Evolutionary conservation across 805 yeast genomes (phyloP).

Genomic region (Ogataea populi-albae): DNA sequence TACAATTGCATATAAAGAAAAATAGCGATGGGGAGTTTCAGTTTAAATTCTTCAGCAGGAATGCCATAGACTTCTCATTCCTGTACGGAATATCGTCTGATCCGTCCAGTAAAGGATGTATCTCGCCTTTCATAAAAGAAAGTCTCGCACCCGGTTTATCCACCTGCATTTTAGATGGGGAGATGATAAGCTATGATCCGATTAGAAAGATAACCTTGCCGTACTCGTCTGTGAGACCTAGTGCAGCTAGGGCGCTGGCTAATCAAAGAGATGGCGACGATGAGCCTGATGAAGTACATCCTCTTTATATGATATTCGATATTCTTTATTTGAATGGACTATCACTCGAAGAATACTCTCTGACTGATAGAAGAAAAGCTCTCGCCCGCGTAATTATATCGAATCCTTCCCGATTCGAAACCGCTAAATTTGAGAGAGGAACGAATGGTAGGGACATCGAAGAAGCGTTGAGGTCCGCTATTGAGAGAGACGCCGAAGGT

Average conservation of each 20-base stretch:
- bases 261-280: constrained; percentile 21
- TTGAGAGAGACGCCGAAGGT: constrained; percentile 73
- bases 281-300: constrained; percentile 33
- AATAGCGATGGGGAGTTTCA: constrained; percentile 30
- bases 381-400: constrained; percentile 42
- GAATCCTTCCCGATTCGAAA: constrained; percentile 49
- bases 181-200: constrained; percentile 86
- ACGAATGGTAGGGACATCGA: constrained; percentile 51
- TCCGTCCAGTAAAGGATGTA: constrained; percentile 23
- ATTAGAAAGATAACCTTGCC: constrained; percentile 57
- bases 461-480: constrained; percentile 52
- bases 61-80: constrained; percentile 69
- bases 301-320: constrained; percentile 69
- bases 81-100: constrained; percentile 52
- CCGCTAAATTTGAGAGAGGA: constrained; percentile 41
- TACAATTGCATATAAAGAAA: constrained; percentile 68
- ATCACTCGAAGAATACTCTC: constrained; percentile 52
- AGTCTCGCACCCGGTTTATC: constrained; percentile 30
- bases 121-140: constrained; percentile 33
- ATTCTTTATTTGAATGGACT: constrained; percentile 65
- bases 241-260: constrained; percentile 55
- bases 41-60: constrained; percentile 54
- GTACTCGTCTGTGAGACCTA: constrained; percentile 73
- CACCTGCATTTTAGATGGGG: constrained; percentile 73
- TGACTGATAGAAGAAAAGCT: constrained; percentile 54